These are phyloP conservation scores for Lecanicillium sp. DNA, from an alignment of 2,329 filamentous ascomycete species.

Conservation along the genomic window DNA sequence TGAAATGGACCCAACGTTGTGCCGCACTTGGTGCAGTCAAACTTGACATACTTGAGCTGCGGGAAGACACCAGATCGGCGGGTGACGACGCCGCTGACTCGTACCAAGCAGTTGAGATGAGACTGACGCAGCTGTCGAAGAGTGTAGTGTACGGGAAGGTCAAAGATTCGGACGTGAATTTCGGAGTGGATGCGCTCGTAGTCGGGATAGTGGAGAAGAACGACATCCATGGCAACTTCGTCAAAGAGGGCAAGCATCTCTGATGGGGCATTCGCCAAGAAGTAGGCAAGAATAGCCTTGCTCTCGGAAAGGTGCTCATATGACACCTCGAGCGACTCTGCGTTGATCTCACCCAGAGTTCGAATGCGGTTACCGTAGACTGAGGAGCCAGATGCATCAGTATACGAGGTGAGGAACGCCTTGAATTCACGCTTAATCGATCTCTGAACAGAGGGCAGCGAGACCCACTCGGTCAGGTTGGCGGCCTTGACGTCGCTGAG, in stretches of 20 bases:
- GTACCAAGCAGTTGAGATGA: constrained; percentile 90
- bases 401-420: constrained; percentile 92
- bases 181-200: constrained; percentile 97
- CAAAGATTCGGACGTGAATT: constrained; percentile 94
- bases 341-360: constrained; percentile 94
- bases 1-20: constrained; percentile 91
- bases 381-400: constrained; percentile 77
- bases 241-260: constrained; percentile 96
- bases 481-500: constrained; percentile 88
- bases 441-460: constrained; percentile 78
- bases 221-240: constrained; percentile 92
- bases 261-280: constrained; percentile 89
- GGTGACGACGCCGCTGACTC: constrained; percentile 92
- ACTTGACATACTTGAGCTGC: constrained; percentile 97
- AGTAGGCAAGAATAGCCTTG: constrained; percentile 92
- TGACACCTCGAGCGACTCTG: constrained; percentile 91
- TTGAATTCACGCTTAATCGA: constrained; percentile 97
- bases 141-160: constrained; percentile 90
- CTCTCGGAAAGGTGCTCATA: constrained; percentile 85
- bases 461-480: constrained; percentile 91
- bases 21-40: constrained; percentile 90
- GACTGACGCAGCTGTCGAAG: constrained; percentile 90
- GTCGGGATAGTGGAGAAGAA: constrained; percentile 91
- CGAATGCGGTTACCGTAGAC: constrained; percentile 93
- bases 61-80: constrained; percentile 92